Percentiles rank a stretch among this genome's conserved stretches.
Conservation (phyloP, 2,329 filamentous ascomycete species). For the Xylariaceae sp. region DNA sequence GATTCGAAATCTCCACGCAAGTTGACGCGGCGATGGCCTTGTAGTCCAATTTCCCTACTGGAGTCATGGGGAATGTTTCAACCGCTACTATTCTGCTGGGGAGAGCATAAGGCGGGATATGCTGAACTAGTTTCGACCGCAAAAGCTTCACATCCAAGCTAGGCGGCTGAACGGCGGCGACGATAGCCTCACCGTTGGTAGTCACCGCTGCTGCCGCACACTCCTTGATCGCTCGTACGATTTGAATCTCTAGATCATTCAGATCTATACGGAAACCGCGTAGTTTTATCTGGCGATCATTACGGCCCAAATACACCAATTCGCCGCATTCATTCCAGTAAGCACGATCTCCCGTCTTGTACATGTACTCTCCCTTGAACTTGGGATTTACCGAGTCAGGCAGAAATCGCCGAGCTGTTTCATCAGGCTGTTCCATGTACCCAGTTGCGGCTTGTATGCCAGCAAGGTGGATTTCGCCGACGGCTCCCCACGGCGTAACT, state of each 20-base stretch:
- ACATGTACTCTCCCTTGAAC: constrained; percentile 1
- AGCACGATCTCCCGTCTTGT: constrained; percentile 11
- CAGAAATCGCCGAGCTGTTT: neutral
- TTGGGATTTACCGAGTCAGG: too few species aligned
- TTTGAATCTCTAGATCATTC: neutral
- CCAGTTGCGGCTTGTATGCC: neutral
- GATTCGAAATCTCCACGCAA: neutral
- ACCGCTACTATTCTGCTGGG: neutral
- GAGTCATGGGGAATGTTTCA: neutral
- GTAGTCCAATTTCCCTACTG: neutral
- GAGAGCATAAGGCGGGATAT: neutral
- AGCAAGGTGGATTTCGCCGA: neutral
- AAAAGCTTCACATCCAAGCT: neutral
- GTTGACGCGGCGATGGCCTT: neutral
- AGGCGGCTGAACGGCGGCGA: neutral
- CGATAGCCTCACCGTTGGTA: neutral
- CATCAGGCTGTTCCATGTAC: too few species aligned
- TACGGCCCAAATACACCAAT: constrained; percentile 8
- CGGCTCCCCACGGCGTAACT: neutral
- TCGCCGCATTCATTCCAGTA: constrained; percentile 8
- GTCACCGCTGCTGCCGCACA: neutral
- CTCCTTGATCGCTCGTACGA: neutral
- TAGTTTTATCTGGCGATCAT: constrained; percentile 13
- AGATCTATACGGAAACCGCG: constrained; percentile 17
- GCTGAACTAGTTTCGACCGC: neutral